Evolutionary conservation across 768 basidiomycete genomes (phyloP), one percentile per base, ranked within the genome.

Genomic region (Guyanaporus albipodus): DNA sequence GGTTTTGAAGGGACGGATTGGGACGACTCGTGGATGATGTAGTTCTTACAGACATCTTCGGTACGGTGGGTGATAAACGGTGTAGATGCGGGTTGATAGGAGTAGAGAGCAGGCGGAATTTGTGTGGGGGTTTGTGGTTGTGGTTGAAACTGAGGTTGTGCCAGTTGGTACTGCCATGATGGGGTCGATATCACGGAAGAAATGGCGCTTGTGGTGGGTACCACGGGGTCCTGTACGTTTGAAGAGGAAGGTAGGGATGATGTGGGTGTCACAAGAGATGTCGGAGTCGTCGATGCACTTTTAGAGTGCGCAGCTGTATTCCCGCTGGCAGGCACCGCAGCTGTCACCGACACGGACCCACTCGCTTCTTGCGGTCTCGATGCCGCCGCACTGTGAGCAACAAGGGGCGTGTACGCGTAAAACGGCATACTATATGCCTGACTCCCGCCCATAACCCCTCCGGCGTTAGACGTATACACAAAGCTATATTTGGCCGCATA

Each of bases 1-100:
- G 86, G 83, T 48, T 80, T 64, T 1, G 67, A 64, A 5, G 69
- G 70, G 19, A 73, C 67, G 2, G 65, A 60, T 50, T 85, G 79
- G 2, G 67, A 70, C 3, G 64, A 40, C 54, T 87, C 85, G 57
- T 89, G 83, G 3, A 90, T 66, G 4, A 91, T 66, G 55, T 89
- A 90, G 57, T 83, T 87, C 58, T 79, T 85, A 6, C 77, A 66
- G 1, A 81, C 74, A 9, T 70, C 78, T 57, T 82, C 79, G 8
- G 56, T 71, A 41, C 70, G 70, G 38, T 64, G 58, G 8, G 64
- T 52, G n/a, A 59, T 48, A 18, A 54, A 34, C 21, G 58, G 50
- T 8, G 43, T 8, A 19, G 56, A 45, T 24, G 37, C 21, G 22
- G 51, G 41, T 9, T 50, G 19, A 28, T 55, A 50, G 37, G 59